Evolutionary conservation across 2,329 filamentous ascomycete species (phyloP).

Genomic region (Ophiostoma populinum): DNA sequence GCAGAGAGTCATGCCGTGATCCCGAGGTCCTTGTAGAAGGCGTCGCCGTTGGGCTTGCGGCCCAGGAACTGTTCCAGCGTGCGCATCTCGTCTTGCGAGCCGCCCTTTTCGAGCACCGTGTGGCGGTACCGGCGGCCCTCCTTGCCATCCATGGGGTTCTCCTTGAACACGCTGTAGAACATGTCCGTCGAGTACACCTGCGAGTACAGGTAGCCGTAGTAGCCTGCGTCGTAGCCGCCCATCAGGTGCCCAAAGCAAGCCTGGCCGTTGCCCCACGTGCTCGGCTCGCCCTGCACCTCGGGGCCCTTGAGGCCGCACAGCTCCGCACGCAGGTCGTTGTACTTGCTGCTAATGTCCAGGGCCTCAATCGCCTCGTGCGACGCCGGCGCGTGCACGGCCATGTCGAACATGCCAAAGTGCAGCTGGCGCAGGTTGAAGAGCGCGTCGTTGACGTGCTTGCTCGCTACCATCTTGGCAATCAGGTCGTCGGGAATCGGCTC

Average conservation of each 20-base stretch:
- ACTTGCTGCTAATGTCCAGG: constrained; percentile 46
- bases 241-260: constrained; percentile 71
- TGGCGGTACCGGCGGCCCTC: constrained; percentile 63
- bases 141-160: constrained; percentile 58
- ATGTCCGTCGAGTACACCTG: constrained; percentile 75
- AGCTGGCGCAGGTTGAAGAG: constrained; percentile 64
- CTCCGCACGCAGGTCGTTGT: constrained; percentile 55
- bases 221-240: constrained; percentile 70
- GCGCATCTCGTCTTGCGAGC: constrained; percentile 65
- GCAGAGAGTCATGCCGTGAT: constrained; percentile 14
- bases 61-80: constrained; percentile 65
- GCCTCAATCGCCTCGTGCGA: constrained; percentile 51
- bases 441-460: constrained; percentile 67
- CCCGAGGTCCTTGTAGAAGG: constrained; percentile 67
- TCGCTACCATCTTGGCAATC: constrained; percentile 55
- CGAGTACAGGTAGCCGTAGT: constrained; percentile 60
- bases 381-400: constrained; percentile 57
- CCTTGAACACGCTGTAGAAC: constrained; percentile 67
- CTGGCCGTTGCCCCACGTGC: constrained; percentile 59
- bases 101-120: constrained; percentile 61
- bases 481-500: constrained; percentile 59
- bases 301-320: constrained; percentile 61
- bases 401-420: constrained; percentile 70
- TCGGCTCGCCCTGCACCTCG: constrained; percentile 41
- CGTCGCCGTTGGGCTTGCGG: constrained; percentile 56